A percentile compares a stretch with the other conserved stretches of the same genome.
Evolutionary conservation across 2,329 filamentous ascomycete genomes (phyloP).

Genomic region (Microsporum audouinii): DNA sequence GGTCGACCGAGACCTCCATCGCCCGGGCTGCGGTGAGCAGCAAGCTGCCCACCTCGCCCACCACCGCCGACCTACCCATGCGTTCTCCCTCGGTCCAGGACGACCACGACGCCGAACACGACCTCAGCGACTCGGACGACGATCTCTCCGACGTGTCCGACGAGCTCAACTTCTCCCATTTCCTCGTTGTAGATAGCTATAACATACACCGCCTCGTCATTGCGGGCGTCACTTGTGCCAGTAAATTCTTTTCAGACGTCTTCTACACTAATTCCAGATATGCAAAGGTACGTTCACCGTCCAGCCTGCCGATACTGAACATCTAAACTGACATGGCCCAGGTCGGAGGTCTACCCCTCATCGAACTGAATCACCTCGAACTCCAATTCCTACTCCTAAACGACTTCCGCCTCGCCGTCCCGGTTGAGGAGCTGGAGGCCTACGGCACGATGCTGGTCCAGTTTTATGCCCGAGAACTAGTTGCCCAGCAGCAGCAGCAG

Average conservation of each 20-base stretch:
- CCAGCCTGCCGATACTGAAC: conserved; percentile 8
- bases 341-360: conserved; percentile 86
- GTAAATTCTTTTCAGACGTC: conserved; percentile 98
- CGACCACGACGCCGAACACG: conserved; percentile 3
- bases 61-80: not conserved
- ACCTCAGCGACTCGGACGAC: conserved; percentile 15
- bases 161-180: conserved; percentile 51
- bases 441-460: conserved; percentile 98
- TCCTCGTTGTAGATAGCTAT: conserved; percentile 96
- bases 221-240: conserved; percentile 91
- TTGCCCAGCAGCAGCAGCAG: conserved; percentile 41
- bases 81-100: conserved; percentile 4
- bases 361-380: conserved; percentile 90
- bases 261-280: conserved; percentile 99
- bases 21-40: not conserved
- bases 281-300: conserved; percentile 62
- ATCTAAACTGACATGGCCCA: conserved; percentile 29
- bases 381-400: conserved; percentile 92
- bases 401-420: conserved; percentile 85
- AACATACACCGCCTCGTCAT: conserved; percentile 97
- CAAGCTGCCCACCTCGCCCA: not conserved
- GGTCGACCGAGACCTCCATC: not conserved
- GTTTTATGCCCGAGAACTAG: conserved; percentile 87
- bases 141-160: conserved; percentile 19
- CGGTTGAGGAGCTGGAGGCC: conserved; percentile 88